A percentile compares a stretch with the other conserved stretches of the same genome.
Conservation (phyloP, 768 basidiomycete genomes). For the Paxillus rubicundulus region DNA sequence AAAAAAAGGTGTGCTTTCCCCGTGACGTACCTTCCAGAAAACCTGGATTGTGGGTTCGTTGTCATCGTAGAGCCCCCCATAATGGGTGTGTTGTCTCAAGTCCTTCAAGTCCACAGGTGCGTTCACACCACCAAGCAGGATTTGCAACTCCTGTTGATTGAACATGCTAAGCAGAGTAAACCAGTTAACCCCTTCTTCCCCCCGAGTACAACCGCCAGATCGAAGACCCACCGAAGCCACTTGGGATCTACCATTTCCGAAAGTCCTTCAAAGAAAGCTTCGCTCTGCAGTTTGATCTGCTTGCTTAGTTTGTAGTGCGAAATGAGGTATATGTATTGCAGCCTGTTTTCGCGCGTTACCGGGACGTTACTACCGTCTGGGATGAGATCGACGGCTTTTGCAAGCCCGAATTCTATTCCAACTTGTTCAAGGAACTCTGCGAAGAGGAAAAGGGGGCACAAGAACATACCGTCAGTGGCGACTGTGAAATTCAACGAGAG, state of each 20-base stretch:
- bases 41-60: conserved; percentile 65
- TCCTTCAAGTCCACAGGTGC: conserved; percentile 84
- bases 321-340: conserved; percentile 87
- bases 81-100: conserved; percentile 69
- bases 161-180: conserved; percentile 67
- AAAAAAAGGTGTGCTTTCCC: not conserved
- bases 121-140: conserved; percentile 86
- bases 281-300: conserved; percentile 83
- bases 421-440: not conserved
- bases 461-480: conserved; percentile 69
- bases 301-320: conserved; percentile 85
- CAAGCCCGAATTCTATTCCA: conserved; percentile 73
- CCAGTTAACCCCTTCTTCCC: conserved; percentile 5
- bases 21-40: conserved; percentile 77
- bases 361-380: conserved; percentile 78
- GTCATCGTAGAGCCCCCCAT: conserved; percentile 77
- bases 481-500: conserved; percentile 88
- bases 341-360: conserved; percentile 85
- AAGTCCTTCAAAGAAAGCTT: conserved; percentile 88
- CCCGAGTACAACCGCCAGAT: not conserved
- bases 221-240: conserved; percentile 63
- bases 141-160: conserved; percentile 93
- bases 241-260: conserved; percentile 89
- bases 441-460: not conserved
- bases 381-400: conserved; percentile 73